Evolutionary conservation across 768 basidiomycete genomes (phyloP), one percentile per base, ranked within the genome.

Genomic region (Amanita muscaria): DNA sequence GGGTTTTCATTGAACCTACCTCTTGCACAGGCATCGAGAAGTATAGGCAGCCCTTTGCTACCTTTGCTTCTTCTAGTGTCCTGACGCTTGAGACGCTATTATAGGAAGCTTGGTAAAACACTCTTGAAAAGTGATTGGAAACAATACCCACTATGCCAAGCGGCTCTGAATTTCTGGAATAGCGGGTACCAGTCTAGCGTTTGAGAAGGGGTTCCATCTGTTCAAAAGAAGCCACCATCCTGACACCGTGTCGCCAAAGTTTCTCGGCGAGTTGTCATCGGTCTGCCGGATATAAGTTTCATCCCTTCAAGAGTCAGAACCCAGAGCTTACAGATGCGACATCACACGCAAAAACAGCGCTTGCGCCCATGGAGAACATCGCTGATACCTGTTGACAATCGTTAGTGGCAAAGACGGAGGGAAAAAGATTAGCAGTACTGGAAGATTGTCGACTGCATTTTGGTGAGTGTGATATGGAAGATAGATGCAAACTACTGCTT

Each of bases 191-290:
- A 73, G 78, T 45, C 76, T 70, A 25, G 80, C 77, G 56, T 72
- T 78, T 5, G 87, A 86, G 59, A 92, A 92, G 0, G 91, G 91
- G 56, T 92, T 93, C 83, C 80, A 97, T 40, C 90, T 71, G 60
- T 96, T 97, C 49, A 98, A 58, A 41, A 98, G 67, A 14, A 98
- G 74, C 88, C 90, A 97, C 83, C 88, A 96, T 22, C 96, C 96
- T 3, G 92, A 96, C 2, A 99, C 74, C 1, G 88, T 83, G 55
- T 99, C 96, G 4, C 96, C 92, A 62, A 93, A 96, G 53, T 87
- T 83, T 42, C 96, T 75, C 0, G 94, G 92, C 1, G 88, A 88
- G 47, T 94, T 97, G 58, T 99, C 96, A 56, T 97, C 94, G 47
- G 93, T 72, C 78, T 89, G 58, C 18, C 34, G 31, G 5, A 10